Evolutionary conservation across 2,329 filamentous ascomycete species (phyloP), one percentile per base, ranked within the genome.

Genomic region (Fusarium caatingaense): DNA sequence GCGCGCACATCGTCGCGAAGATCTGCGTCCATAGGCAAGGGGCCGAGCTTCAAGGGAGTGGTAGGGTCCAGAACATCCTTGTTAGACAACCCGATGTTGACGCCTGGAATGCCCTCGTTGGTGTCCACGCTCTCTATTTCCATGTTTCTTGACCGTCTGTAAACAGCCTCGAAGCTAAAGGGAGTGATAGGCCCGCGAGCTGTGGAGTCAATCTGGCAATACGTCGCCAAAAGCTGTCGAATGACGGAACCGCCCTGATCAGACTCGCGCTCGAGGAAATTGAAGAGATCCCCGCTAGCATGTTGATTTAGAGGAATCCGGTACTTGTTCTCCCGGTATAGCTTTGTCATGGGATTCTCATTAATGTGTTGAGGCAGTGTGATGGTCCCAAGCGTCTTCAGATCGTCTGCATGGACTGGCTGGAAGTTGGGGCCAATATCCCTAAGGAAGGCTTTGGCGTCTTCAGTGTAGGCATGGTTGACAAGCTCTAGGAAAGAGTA

Each of bases 401-500:
- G 80, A 73, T 98, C 94, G 69, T 97, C 93, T 15, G 86, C 87
- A 73, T 97, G 94, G 54, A 93, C 88, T 25, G 87, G 87, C 72
- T 94, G 89, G 74, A 98, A 98, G 56, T 89, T 79, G 3, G 79
- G 76, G 57, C 89, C 89, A 75, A 93, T 89, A 7, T 87, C 84
- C 28, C 88, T 86, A 66, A 97, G 90, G 76, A 97, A 95, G 3
- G 86, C 83, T 71, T 92, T 90, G 16, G 91, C 89, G 62, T 97
- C 93, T 41, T 88, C 87, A 3, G 87, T 83, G 72, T 92, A 94
- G 68, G 89, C 89, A 64, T 93, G 88, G 34, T 85, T 85, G 28
- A 97, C 87, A 58, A 98, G 87, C 60, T 93, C 90, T 27, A 99
- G 84, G 77, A 92, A 98, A 0, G 93, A 96, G 80, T 99, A 97